Evolutionary conservation across 1,284 basidiomycete genomes (phyloP), one percentile per base, ranked within the genome.

Genomic region (Marasmius sp.): DNA sequence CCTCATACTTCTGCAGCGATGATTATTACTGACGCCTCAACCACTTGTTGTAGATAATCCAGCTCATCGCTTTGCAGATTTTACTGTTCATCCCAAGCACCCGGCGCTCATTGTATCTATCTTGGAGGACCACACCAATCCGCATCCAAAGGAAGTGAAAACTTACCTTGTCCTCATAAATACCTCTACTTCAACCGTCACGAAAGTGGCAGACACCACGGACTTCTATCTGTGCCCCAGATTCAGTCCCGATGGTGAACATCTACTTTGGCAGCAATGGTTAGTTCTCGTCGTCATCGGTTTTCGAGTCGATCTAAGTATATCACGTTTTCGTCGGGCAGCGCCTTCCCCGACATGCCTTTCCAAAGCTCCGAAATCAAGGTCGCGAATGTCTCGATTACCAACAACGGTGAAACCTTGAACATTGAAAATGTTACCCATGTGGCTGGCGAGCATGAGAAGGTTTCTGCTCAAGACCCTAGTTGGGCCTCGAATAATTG

Each of bases 71-170:
- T 79, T 68, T 67, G 77, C 68, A 34, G 61, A 66, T 54, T 66
- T 68, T 20, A 58, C 65, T 48, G 65, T 65, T 8, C 65, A 64
- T 49, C 68, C 68, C 20, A 34, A 41, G 27, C 64, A 70, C 12
- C 64, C 70, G 4, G 57, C 68, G 20, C 61, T 75, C 18, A 52
- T 79, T 18, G 68, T 75, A 27, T 68, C 72, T 20, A 67, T 79
- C n/a, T 65, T 72, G 48, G 79, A 81, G 63, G 78, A 80, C 61
- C 80, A 81, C 66, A 75, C 77, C 0, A 64, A 74, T 34, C 77
- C 78, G 43, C 65, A 64, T 8, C 79, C 79, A 0, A 60, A 67
- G 11, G 67, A 71, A 14, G 76, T 81, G 34, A 65, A 73, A 60
- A 79, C 76, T 62, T 68, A 70, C 33, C 69, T 81, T 54, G 74